These are phyloP conservation scores for Moesziomyces antarcticus DNA, from an alignment of 1,284 basidiomycete genomes.

Conservation along the genomic window DNA sequence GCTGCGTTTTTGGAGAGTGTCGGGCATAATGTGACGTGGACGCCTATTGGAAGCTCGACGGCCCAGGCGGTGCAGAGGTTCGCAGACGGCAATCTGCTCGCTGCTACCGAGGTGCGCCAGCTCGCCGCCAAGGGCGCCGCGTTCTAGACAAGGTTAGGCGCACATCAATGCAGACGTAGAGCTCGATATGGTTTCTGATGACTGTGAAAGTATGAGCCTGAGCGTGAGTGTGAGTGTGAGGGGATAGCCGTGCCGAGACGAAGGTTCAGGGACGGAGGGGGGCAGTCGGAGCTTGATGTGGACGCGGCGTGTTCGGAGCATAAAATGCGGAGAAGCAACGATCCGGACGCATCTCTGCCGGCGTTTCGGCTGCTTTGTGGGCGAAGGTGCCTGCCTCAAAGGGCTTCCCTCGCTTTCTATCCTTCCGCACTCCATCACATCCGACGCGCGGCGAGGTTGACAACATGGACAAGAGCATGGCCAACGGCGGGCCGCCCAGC, in stretches of 20 bases:
- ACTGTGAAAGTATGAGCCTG: background rate
- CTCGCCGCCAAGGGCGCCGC: constrained; percentile 57
- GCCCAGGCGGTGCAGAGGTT: constrained; percentile 58
- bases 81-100: constrained; percentile 33
- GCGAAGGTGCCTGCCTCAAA: no score
- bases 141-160: constrained; percentile 10
- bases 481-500: constrained; percentile 22
- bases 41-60: constrained; percentile 49
- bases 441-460: no score
- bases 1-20: constrained; percentile 59
- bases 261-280: no score
- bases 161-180: background rate
- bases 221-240: background rate
- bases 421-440: no score
- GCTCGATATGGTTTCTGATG: no score
- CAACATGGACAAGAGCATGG: constrained; percentile 14
- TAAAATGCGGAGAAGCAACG: no score
- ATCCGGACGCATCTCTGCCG: no score
- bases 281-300: no score
- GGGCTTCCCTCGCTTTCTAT: no score
- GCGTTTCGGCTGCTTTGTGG: no score
- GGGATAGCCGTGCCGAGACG: no score
- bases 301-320: no score
- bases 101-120: constrained; percentile 59
- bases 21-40: constrained; percentile 67